Evolutionary conservation across 352 stramenopile genomes (phyloP).

Genomic region (Phytopythium sindhum): DNA sequence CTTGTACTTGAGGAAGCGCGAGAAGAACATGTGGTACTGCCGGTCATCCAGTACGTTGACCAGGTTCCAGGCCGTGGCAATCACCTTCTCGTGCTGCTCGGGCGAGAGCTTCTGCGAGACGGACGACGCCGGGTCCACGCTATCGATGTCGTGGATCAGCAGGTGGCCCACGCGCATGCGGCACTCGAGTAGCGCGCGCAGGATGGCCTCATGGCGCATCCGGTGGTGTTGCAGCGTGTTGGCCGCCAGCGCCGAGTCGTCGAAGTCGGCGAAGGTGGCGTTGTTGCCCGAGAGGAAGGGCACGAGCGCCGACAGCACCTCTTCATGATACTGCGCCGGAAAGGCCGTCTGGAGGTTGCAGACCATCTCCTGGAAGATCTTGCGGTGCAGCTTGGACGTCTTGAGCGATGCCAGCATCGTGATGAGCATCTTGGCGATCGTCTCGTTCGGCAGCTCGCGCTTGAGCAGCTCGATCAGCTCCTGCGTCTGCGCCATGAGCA

Average conservation of each 20-base stretch:
- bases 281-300: constrained; percentile 81
- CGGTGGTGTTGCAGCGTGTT: constrained; percentile 72
- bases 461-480: constrained; percentile 65
- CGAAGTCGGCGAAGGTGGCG: constrained; percentile 68
- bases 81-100: constrained; percentile 70
- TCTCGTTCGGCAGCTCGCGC: constrained; percentile 58
- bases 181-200: constrained; percentile 72
- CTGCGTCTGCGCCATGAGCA: constrained; percentile 66
- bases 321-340: constrained; percentile 58
- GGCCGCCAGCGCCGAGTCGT: constrained; percentile 48
- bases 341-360: constrained; percentile 82
- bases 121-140: constrained; percentile 56
- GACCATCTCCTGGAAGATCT: constrained; percentile 88
- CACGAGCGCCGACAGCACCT: constrained; percentile 61
- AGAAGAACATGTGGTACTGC: constrained; percentile 88
- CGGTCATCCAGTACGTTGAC: constrained; percentile 79
- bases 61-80: constrained; percentile 84
- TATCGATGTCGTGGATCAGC: constrained; percentile 79
- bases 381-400: constrained; percentile 82
- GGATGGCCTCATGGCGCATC: constrained; percentile 76
- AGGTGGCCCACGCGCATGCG: constrained; percentile 85
- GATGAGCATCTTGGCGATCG: constrained; percentile 82
- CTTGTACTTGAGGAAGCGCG: constrained; percentile 85
- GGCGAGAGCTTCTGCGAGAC: constrained; percentile 55
- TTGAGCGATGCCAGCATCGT: constrained; percentile 83